Conservation (phyloP, 192 early-diverging fungal species). For the Martensiomyces pterosporus region DNA sequence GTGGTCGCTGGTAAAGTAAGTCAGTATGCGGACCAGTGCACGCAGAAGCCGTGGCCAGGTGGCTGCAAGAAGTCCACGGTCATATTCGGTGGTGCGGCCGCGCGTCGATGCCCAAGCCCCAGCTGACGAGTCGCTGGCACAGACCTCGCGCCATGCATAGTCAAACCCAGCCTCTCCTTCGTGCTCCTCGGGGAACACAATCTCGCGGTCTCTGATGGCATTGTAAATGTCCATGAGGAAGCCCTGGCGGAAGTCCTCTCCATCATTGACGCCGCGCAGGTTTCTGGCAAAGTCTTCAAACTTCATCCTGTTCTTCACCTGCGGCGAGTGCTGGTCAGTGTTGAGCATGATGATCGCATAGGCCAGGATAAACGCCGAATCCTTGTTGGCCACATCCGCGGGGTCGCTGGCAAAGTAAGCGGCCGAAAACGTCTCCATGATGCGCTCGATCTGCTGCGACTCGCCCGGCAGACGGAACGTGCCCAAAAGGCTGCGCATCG, state of each 20-base stretch:
- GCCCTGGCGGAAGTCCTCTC: slow-evolving; percentile 74
- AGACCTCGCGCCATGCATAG: slow-evolving; percentile 79
- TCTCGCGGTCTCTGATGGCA: slow-evolving; percentile 85
- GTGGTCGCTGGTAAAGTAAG: slow-evolving; percentile 18
- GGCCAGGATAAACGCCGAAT: slow-evolving; percentile 83
- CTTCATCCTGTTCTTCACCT: slow-evolving; percentile 86
- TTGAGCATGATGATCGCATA: slow-evolving; percentile 98
- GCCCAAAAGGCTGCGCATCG: slow-evolving; percentile 85
- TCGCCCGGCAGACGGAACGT: slow-evolving; percentile 96
- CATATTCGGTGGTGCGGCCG: slow-evolving; percentile 58
- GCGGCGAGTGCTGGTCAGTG: slow-evolving; percentile 96
- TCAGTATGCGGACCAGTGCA: slow-evolving; percentile 23
- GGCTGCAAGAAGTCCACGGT: slow-evolving; percentile 72
- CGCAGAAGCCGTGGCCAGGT: slow-evolving; percentile 75
- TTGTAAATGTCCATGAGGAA: slow-evolving; percentile 83
- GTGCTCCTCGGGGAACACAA: slow-evolving; percentile 96
- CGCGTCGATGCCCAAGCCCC: slow-evolving; percentile 57
- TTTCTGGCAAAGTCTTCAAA: slow-evolving; percentile 87
- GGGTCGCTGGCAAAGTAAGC: slow-evolving; percentile 66
- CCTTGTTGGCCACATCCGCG: slow-evolving; percentile 66
- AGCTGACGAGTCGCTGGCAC: slow-evolving; percentile 52
- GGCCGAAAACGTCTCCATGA: slow-evolving; percentile 87
- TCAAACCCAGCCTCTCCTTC: slow-evolving; percentile 92
- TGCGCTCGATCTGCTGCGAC: slow-evolving; percentile 95
- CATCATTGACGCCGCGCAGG: slow-evolving; percentile 81